phyloP scores from a whole-genome alignment of 106 monocot genomes.

The Dioscorea dumetorum region DNA sequence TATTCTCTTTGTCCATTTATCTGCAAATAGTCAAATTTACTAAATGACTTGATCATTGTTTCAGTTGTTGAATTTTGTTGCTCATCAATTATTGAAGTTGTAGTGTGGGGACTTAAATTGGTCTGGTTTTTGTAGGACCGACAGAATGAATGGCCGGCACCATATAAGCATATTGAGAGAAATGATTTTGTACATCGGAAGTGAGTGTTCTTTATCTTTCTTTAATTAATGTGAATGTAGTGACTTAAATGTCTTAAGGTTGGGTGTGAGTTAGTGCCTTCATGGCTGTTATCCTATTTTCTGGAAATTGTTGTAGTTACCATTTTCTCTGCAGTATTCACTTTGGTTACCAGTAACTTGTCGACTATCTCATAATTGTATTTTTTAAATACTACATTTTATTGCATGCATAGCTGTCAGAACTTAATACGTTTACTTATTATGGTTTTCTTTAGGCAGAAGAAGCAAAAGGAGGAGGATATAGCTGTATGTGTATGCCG shows the following conservation, averaged over 20 bases:
- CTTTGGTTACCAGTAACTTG: too few relatives aligned
- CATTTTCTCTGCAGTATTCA: neutral
- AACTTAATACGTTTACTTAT: neutral
- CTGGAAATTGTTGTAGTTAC: neutral
- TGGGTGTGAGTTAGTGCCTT: too few relatives aligned
- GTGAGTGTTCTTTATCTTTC: constrained; percentile 35
- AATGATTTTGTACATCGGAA: constrained; percentile 80
- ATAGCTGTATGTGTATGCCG: constrained; percentile 69
- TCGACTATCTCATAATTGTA: too few relatives aligned
- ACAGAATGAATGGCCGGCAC: constrained; percentile 36
- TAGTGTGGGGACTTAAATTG: too few relatives aligned
- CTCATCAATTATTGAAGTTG: too few relatives aligned
- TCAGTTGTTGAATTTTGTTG: too few relatives aligned
- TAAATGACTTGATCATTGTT: too few relatives aligned
- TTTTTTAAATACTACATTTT: neutral
- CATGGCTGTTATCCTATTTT: too few relatives aligned
- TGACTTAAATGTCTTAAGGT: too few relatives aligned
- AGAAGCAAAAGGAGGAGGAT: constrained; percentile 83
- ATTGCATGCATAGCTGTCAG: neutral
- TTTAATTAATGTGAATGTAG: neutral
- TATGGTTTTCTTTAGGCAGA: constrained; percentile 44
- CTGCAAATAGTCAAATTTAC: too few relatives aligned
- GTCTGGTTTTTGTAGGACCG: constrained; percentile 19
- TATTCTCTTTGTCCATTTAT: too few relatives aligned
- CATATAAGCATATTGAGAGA: constrained; percentile 64